phyloP scores from a whole-genome alignment of 2,329 filamentous ascomycete species.

The Calonectria fujianensis region DNA sequence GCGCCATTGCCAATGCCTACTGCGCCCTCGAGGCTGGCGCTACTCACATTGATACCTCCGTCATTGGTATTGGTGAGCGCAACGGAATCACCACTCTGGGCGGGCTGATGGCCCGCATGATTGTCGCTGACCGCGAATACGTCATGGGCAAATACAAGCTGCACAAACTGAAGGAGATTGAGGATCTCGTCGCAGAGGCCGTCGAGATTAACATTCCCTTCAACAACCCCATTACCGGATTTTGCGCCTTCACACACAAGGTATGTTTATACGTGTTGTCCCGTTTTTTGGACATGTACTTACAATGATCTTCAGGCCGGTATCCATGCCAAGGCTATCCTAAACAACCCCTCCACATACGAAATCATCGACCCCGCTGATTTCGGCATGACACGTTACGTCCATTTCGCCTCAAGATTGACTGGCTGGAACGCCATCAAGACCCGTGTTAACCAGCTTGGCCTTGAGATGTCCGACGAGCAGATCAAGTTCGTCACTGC shows the following conservation, averaged over 20 bases:
- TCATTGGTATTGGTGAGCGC: conserved; percentile 82
- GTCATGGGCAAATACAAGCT: conserved; percentile 91
- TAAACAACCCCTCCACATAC: conserved; percentile 74
- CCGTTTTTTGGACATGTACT: too few species aligned
- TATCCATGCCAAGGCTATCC: conserved; percentile 59
- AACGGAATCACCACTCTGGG: conserved; percentile 82
- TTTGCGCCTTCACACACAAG: conserved; percentile 56
- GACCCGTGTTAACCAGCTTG: conserved; percentile 88
- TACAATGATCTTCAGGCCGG: conserved; percentile 47
- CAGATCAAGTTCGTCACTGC: conserved; percentile 58
- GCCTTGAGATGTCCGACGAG: conserved; percentile 70
- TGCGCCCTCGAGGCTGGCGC: conserved; percentile 92
- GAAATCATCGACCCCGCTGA: conserved; percentile 88
- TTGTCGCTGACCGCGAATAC: conserved; percentile 80
- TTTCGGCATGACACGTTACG: conserved; percentile 58
- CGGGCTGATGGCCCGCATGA: conserved; percentile 42
- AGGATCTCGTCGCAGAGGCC: conserved; percentile 87
- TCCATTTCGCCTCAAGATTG: conserved; percentile 88
- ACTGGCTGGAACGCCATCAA: conserved; percentile 98
- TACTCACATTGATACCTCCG: conserved; percentile 87
- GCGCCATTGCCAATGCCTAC: conserved; percentile 70
- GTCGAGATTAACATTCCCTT: conserved; percentile 64
- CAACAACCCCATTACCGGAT: conserved; percentile 21
- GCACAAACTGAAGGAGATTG: conserved; percentile 90
- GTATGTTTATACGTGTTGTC: too few species aligned